Evolutionary conservation across 2,329 filamentous ascomycete genomes (phyloP), one percentile per base, ranked within the genome.

Genomic region (Arthrobotrys entomopaga): DNA sequence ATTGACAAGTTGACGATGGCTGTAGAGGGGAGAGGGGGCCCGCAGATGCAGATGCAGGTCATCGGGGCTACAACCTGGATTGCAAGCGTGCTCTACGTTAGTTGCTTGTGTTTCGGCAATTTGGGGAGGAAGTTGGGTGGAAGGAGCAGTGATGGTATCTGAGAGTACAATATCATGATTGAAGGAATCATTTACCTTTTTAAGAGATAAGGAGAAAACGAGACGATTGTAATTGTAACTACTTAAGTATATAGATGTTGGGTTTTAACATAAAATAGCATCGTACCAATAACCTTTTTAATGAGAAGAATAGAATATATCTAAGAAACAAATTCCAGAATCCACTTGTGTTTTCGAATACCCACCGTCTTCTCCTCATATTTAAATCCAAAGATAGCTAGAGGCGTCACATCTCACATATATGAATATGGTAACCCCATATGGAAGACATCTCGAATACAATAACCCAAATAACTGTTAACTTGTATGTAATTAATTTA

Each of bases 21-120:
- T 40, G 69, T 58, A 43, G 19, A 53, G 2, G 75, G 66, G 77
- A 79, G 22, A 79, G 81, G 11, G 77, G 85, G 78, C 84, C 85
- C 76, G 87, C 83, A 77, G 87, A 86, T 86, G 69, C 87, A 83
- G 61, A 86, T 88, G 59, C 87, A 91, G 78, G 88, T 84, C 5
- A 81, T 93, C 0, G 91, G 90, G 67, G 86, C 90, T 16, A 89
- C 89, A 11, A 91, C 93, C 3, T 99, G 95, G 94, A 90, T 97
- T 79, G 85, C 94, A 22, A 97, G 92, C 79, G 93, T 98, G 24
- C 83, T 99, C 58, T 99, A 97, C 81, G 97, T 95, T 82, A 96
- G 92, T 79, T 93, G 92, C 78, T 88, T 98, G 8, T 97, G 93
- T 82, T 97, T 99, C 84, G 95, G 95, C 10, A 98, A 97, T 80